Conservation (phyloP, 768 basidiomycete species). For the Termitomyces sp. region DNA sequence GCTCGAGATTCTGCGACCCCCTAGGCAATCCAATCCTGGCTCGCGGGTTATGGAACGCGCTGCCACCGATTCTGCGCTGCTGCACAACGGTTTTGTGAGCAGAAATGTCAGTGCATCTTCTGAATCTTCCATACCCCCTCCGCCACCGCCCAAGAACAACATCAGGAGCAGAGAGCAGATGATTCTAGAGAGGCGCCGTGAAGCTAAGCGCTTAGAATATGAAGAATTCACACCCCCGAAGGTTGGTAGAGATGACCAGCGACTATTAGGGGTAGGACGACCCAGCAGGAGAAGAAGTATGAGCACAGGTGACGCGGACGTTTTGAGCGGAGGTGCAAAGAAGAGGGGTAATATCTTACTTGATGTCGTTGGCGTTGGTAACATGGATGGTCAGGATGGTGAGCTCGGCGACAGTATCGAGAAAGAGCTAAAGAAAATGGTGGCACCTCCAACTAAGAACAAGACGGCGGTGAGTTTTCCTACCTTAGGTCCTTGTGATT, state of each 20-base stretch:
- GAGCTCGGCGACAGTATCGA: conserved; percentile 68
- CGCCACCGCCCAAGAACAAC: conserved; percentile 61
- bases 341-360: conserved; percentile 33
- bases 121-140: conserved; percentile 37
- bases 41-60: conserved; percentile 36
- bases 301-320: conserved; percentile 74
- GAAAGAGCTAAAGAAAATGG: conserved; percentile 64
- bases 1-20: conserved; percentile 24
- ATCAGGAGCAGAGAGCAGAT: conserved; percentile 63
- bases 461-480: conserved; percentile 41
- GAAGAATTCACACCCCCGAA: conserved; percentile 29
- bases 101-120: conserved; percentile 42
- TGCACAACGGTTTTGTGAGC: conserved; percentile 35
- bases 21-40: conserved; percentile 12
- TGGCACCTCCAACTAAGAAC: conserved; percentile 35
- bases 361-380: conserved; percentile 31
- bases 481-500: conserved; percentile 2
- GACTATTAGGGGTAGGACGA: conserved; percentile 38
- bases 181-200: conserved; percentile 67
- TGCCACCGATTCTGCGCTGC: conserved; percentile 47
- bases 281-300: conserved; percentile 66
- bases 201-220: conserved; percentile 53
- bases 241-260: conserved; percentile 13
- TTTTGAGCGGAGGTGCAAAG: conserved; percentile 31
- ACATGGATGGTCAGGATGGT: conserved; percentile 37